Percentiles rank a stretch among this genome's conserved stretches.
These are phyloP conservation scores for Coleophoma eucalyptorum DNA, from an alignment of 2,329 filamentous ascomycete species.

Conservation along the genomic window DNA sequence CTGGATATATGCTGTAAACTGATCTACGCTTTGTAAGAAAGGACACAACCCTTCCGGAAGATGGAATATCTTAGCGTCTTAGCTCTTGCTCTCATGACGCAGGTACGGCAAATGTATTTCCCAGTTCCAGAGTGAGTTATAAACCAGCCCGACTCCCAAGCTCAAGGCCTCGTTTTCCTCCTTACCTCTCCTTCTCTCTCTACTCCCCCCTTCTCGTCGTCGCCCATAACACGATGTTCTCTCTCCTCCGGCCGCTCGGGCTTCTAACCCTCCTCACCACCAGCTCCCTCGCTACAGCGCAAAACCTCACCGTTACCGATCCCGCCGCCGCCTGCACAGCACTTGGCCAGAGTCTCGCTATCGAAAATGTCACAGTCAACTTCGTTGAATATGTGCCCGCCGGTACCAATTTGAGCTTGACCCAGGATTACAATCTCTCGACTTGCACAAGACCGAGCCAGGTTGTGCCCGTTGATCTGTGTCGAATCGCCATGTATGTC, in stretches of 20 bases:
- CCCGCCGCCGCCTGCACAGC: constrained; percentile 2
- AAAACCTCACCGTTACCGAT: constrained; percentile 2
- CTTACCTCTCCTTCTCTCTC: background rate
- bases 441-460: constrained; percentile 7
- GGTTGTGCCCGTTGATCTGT: constrained; percentile 9
- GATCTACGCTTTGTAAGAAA: no score
- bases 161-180: background rate
- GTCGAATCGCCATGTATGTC: constrained; percentile 15
- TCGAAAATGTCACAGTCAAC: constrained; percentile 14
- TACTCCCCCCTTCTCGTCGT: background rate
- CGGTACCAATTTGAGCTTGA: constrained; percentile 1
- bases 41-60: no score
- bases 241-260: background rate
- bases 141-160: no score
- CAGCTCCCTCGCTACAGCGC: background rate
- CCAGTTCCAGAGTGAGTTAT: no score
- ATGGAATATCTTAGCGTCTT: no score
- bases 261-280: background rate
- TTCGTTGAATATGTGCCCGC: background rate
- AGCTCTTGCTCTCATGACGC: no score
- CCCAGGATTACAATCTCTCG: constrained; percentile 10
- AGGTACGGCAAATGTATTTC: no score
- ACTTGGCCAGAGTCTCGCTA: constrained; percentile 3
- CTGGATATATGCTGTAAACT: no score
- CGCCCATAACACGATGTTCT: background rate